Evolutionary conservation across 192 early-diverging fungal species (phyloP).

Genomic region (Backusella westeae): DNA sequence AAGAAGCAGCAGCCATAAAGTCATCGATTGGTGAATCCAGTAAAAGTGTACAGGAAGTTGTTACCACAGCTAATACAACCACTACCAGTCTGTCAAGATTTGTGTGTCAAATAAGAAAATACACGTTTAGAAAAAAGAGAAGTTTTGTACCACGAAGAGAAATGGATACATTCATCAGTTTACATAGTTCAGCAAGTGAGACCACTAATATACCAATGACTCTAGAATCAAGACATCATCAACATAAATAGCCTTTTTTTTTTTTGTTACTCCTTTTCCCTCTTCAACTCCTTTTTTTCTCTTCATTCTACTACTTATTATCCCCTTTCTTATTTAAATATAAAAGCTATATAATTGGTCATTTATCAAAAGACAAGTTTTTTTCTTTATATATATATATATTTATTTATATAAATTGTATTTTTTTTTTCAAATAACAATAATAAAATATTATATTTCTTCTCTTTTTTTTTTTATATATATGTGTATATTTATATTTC

Average conservation of each 20-base stretch:
- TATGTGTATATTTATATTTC: not conserved
- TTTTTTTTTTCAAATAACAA: not conserved
- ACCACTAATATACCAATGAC: not conserved
- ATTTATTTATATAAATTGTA: not conserved
- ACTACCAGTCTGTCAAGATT: not conserved
- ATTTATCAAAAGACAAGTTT: not conserved
- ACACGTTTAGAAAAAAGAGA: not conserved
- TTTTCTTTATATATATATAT: not conserved
- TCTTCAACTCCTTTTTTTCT: not conserved
- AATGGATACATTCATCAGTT: conserved; percentile 6
- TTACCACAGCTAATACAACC: not conserved
- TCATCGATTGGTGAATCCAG: conserved; percentile 16
- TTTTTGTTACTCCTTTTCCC: not conserved
- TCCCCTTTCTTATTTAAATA: not conserved
- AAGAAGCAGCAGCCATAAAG: conserved; percentile 7
- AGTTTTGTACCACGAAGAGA: not conserved
- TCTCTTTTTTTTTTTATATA: not conserved
- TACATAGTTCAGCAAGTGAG: conserved; percentile 1
- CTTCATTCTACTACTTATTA: not conserved
- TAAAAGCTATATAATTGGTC: not conserved
- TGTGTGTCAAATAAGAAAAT: conserved; percentile 5
- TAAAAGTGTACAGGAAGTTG: conserved; percentile 2
- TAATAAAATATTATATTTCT: not conserved
- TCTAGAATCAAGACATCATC: not conserved
- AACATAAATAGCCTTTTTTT: not conserved